phyloP scores from a whole-genome alignment of 257 asterid genomes.

The Nicotiana noctiflora region DNA sequence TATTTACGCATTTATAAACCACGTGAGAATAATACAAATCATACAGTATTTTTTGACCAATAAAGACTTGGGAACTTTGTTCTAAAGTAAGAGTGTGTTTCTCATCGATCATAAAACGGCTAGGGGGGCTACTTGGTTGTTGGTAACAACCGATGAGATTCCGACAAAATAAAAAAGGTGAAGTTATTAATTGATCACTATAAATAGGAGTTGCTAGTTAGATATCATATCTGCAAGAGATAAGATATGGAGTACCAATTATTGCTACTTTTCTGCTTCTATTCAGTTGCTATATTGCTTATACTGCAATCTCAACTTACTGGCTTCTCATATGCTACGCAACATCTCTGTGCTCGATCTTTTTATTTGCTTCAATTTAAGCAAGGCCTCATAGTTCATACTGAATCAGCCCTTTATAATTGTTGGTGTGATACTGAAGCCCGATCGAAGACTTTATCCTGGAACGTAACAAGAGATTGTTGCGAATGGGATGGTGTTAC shows the following conservation, averaged over 20 bases:
- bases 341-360: background rate
- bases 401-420: no score
- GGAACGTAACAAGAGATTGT: background rate
- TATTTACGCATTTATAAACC: no score
- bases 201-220: no score
- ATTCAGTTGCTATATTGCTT: background rate
- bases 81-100: no score
- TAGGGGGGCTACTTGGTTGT: no score
- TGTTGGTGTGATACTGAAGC: background rate
- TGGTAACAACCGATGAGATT: background rate
- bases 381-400: no score
- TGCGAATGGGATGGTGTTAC: background rate
- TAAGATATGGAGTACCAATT: background rate
- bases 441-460: background rate
- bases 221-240: background rate
- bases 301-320: background rate
- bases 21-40: no score
- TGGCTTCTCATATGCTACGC: background rate
- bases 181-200: background rate
- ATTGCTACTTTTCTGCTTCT: background rate
- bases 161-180: no score
- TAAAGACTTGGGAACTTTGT: no score
- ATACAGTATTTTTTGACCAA: no score
- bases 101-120: no score
- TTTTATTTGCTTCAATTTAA: background rate